Evolutionary conservation across 2,329 filamentous ascomycete species (phyloP), one percentile per base, ranked within the genome.

Genomic region (Alternaria viburni): DNA sequence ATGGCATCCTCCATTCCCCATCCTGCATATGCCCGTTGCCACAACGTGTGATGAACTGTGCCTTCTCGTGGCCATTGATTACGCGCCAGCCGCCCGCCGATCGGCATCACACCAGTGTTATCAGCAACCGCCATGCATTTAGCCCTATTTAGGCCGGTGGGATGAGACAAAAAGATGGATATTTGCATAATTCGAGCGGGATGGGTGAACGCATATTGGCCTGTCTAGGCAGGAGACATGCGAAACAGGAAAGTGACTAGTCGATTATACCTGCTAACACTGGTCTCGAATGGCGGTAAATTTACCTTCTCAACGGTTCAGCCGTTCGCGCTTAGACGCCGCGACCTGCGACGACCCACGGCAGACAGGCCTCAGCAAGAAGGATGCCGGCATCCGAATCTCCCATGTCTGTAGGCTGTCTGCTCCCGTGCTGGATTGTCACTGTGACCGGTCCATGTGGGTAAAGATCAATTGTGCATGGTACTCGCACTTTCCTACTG

Each of bases 61-160:
- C 57, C 56, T 47, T 25, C 54, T 66, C 54, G 55, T 57, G 47
- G 57, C 44, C 51, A 55, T 51, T 58, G 30, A 61, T 62, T 69
- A 69, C 55, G 60, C 67, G 67, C 65, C 65, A 49, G 50, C 51
- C 57, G 50, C 19, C 45, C 23, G 45, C 26, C 25, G 50, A 61
- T 62, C 66, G 30, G 21, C 49, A 47, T 28, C 50, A 28, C 28
- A 41, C 17, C 54, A 55, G 49, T 43, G 26, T 51, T 45, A 54
- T 51, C 49, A 57, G 25, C 59, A 21, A 43, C 57, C 45, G 59
- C 65, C 65, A 57, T 63, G 54, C 60, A 55, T 65, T 59, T 36
- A 28, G 61, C 58, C 60, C 51, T 23, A 57, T 56, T 41, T 28
- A 26, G 15, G 25, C 25, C 54, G 45, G 13, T 43, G 43, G 54